Evolutionary conservation across 176 grass and related monocot genomes (phyloP).

Genomic region (Miscanthus lutarioriparius): DNA sequence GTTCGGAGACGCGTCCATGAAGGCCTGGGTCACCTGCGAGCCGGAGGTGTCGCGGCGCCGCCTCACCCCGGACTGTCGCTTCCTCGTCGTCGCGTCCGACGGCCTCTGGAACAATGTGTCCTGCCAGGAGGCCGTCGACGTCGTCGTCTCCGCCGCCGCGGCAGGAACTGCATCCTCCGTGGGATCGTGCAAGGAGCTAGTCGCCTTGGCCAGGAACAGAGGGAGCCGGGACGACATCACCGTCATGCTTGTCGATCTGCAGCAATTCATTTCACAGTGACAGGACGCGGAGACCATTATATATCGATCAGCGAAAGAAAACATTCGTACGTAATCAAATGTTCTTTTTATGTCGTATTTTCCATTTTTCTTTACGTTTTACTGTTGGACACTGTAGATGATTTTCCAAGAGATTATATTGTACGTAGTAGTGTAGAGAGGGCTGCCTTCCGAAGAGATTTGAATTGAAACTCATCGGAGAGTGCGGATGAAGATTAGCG

Average conservation of each 20-base stretch:
- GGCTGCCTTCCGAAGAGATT: constrained; percentile 31
- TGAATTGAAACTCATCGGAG: neutral
- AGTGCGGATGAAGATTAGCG: constrained; percentile 23
- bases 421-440: neutral
- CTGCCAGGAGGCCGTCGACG: constrained; percentile 71
- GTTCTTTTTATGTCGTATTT: neutral
- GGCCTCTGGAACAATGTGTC: constrained; percentile 82
- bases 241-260: constrained; percentile 68
- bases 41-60: constrained; percentile 47
- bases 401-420: neutral
- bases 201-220: constrained; percentile 44
- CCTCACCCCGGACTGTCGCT: constrained; percentile 41
- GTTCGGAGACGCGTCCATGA: constrained; percentile 70
- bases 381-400: neutral
- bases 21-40: constrained; percentile 73
- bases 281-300: neutral
- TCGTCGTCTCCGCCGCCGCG: neutral
- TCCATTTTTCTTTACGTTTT: neutral
- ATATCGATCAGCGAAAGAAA: neutral
- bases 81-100: constrained; percentile 74
- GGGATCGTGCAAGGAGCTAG: constrained; percentile 61
- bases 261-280: constrained; percentile 13
- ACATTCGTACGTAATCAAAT: neutral
- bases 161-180: neutral
- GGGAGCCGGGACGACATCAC: constrained; percentile 82